Evolutionary conservation across 106 monocot species (phyloP).

Genomic region (Dendrobium huoshanense): DNA sequence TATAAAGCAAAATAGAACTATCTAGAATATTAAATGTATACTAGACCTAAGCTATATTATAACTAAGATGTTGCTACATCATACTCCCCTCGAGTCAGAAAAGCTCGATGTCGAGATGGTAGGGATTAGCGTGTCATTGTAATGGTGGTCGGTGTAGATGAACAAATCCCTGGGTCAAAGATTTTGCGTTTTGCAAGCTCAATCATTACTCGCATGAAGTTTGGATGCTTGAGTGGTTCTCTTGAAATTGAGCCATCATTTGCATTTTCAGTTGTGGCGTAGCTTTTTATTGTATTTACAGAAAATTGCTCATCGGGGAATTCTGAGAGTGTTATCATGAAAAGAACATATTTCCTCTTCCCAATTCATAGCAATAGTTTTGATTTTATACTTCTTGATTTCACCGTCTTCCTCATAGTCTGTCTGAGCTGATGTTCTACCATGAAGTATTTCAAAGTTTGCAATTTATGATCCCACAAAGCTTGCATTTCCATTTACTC

Average conservation of each 20-base stretch:
- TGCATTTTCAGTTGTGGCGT: neutral
- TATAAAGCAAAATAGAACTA: too few relatives aligned
- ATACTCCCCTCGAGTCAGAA: too few relatives aligned
- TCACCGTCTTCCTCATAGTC: neutral
- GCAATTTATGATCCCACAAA: constrained; percentile 47
- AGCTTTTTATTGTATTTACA: neutral
- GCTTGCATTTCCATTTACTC: constrained; percentile 14
- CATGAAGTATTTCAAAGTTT: constrained; percentile 77
- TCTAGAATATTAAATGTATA: too few relatives aligned
- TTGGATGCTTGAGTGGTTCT: too few relatives aligned
- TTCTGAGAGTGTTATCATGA: neutral
- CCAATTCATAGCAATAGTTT: constrained; percentile 5
- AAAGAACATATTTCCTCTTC: constrained; percentile 1
- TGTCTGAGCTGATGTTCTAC: constrained; percentile 13
- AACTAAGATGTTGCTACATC: too few relatives aligned
- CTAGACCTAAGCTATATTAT: too few relatives aligned
- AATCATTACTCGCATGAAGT: too few relatives aligned
- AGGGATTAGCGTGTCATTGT: too few relatives aligned
- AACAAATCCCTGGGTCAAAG: too few relatives aligned
- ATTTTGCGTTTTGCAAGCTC: too few relatives aligned
- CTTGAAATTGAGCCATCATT: neutral
- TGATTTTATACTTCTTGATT: neutral
- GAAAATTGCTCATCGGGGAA: neutral
- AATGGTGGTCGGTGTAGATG: too few relatives aligned
- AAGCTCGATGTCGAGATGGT: too few relatives aligned